A percentile compares a stretch with the other conserved stretches of the same genome.
Evolutionary conservation across 371 early-diverging fungal genomes (phyloP).

Genomic region (Mucor circinelloides): DNA sequence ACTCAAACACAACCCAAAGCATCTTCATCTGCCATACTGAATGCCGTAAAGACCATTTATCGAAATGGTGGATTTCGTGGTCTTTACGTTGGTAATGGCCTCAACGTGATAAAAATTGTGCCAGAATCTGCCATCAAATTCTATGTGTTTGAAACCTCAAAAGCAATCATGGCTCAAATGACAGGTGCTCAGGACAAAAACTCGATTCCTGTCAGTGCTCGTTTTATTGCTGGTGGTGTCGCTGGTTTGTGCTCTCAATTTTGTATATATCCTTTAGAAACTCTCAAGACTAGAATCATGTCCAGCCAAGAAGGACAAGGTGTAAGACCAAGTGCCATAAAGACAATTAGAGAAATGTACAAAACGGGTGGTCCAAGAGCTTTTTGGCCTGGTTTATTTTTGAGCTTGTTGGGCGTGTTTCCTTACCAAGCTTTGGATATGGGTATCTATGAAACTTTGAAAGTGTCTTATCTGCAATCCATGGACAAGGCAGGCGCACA

Average conservation of each 20-base stretch:
- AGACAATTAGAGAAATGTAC: slow-evolving; percentile 62
- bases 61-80: slow-evolving; percentile 53
- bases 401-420: slow-evolving; percentile 70
- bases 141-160: slow-evolving; percentile 70
- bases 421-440: slow-evolving; percentile 84
- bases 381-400: slow-evolving; percentile 75
- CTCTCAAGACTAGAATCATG: slow-evolving; percentile 79
- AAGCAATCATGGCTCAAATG: slow-evolving; percentile 52
- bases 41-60: slow-evolving; percentile 8
- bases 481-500: slow-evolving; percentile 36
- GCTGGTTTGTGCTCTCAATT: slow-evolving; percentile 77
- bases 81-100: slow-evolving; percentile 80
- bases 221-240: slow-evolving; percentile 77
- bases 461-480: slow-evolving; percentile 62
- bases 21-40: slow-evolving; percentile 23
- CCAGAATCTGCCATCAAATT: slow-evolving; percentile 85
- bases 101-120: slow-evolving; percentile 78
- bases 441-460: slow-evolving; percentile 73
- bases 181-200: slow-evolving; percentile 50
- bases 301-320: slow-evolving; percentile 12
- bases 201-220: slow-evolving; percentile 59
- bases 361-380: slow-evolving; percentile 61
- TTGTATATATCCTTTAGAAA: slow-evolving; percentile 80
- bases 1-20: neutral
- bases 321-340: slow-evolving; percentile 11